These are phyloP conservation scores for Penicillium sp. DNA, from an alignment of 2,329 filamentous ascomycete genomes.

Conservation along the genomic window DNA sequence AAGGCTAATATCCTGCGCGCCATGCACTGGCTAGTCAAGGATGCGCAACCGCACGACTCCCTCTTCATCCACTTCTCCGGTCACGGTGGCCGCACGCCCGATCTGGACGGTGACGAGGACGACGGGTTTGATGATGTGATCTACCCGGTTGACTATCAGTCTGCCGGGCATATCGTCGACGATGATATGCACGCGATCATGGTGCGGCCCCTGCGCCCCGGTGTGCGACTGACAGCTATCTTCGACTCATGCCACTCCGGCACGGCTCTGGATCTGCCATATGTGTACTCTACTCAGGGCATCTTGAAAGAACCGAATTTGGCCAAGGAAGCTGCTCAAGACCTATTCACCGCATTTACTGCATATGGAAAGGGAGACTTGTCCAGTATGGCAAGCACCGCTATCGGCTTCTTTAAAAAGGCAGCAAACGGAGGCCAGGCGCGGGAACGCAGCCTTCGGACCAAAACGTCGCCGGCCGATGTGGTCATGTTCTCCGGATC, in stretches of 20 bases:
- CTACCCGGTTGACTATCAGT: constrained; percentile 72
- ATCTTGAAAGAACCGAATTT: constrained; percentile 69
- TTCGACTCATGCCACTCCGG: constrained; percentile 70
- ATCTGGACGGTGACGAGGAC: constrained; percentile 73
- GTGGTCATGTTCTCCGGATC: constrained; percentile 98
- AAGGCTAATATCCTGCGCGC: constrained; percentile 92
- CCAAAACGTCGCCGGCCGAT: constrained; percentile 91
- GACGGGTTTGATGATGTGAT: constrained; percentile 76
- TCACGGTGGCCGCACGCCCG: constrained; percentile 73
- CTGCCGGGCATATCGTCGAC: constrained; percentile 72
- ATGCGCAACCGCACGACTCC: constrained; percentile 87
- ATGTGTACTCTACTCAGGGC: constrained; percentile 67
- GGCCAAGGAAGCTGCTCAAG: constrained; percentile 66
- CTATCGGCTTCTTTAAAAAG: constrained; percentile 86
- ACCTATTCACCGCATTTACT: constrained; percentile 65
- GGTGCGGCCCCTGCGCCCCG: constrained; percentile 75
- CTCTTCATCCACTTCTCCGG: constrained; percentile 97
- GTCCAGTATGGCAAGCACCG: constrained; percentile 72
- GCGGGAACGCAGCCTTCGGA: constrained; percentile 76
- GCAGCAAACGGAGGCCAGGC: constrained; percentile 76
- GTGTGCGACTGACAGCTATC: constrained; percentile 75
- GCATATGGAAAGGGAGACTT: constrained; percentile 83
- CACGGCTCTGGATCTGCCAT: constrained; percentile 67
- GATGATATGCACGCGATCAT: constrained; percentile 77
- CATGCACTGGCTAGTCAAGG: constrained; percentile 99